A percentile compares a stretch with the other conserved stretches of the same genome.
Evolutionary conservation across 1,139 yeast genomes (phyloP).

Genomic region (Entelexis sorbosivorans): DNA sequence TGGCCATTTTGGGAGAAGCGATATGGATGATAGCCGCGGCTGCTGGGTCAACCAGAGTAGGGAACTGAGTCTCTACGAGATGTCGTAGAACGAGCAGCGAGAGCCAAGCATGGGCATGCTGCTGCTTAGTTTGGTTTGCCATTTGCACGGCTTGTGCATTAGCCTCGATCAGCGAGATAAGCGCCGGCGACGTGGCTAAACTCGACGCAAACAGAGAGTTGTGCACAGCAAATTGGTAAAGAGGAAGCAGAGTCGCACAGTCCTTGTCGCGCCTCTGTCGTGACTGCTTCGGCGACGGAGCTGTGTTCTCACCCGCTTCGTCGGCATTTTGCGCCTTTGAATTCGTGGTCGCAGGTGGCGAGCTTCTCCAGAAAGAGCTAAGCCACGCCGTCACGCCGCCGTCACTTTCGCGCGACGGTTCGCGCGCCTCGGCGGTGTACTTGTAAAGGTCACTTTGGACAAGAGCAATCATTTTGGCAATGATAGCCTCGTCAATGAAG

Average conservation of each 20-base stretch:
- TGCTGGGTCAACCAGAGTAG: conserved; percentile 8
- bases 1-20: conserved; percentile 27
- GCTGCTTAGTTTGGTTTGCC: conserved; percentile 23
- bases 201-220: conserved; percentile 31
- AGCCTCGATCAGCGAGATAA: conserved; percentile 28
- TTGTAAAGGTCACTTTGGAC: conserved; percentile 16
- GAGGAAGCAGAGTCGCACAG: conserved; percentile 27
- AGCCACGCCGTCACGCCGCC: background rate
- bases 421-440: background rate
- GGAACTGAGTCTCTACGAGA: conserved; percentile 27
- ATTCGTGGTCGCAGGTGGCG: background rate
- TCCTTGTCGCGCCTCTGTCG: background rate
- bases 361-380: background rate
- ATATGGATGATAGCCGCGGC: conserved; percentile 21
- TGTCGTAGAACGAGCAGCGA: conserved; percentile 28
- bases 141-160: conserved; percentile 23
- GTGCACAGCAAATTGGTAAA: conserved; percentile 32
- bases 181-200: conserved; percentile 25
- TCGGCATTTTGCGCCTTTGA: background rate
- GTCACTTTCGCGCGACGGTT: background rate
- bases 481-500: conserved; percentile 32
- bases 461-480: conserved; percentile 28
- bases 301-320: background rate
- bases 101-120: conserved; percentile 28
- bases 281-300: background rate